A percentile compares a stretch with the other conserved stretches of the same genome.
phyloP scores from a whole-genome alignment of 345 rosid genomes.

The Lumnitzera racemosa region DNA sequence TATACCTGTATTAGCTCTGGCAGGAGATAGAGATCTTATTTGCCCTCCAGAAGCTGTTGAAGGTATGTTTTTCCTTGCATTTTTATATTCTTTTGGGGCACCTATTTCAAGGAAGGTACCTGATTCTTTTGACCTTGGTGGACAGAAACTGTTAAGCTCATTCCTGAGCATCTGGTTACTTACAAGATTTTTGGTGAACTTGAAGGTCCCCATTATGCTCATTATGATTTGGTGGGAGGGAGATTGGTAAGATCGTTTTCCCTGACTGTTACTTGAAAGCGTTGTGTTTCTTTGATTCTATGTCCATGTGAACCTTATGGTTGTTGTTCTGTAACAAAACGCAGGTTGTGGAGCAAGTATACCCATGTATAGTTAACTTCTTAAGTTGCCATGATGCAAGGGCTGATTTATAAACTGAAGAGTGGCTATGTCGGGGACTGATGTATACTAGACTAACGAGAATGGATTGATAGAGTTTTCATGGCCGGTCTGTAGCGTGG shows the following conservation, averaged over 20 bases:
- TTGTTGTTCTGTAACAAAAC: background rate
- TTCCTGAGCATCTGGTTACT: slow-evolving; percentile 47
- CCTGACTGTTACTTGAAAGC: background rate
- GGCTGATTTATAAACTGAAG: slow-evolving; percentile 9
- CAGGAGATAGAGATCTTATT: slow-evolving; percentile 87
- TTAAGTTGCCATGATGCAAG: slow-evolving; percentile 40
- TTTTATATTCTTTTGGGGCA: background rate
- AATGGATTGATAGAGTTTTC: background rate
- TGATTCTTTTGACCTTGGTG: slow-evolving; percentile 8
- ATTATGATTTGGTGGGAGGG: slow-evolving; percentile 76
- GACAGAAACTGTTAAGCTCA: slow-evolving; percentile 49
- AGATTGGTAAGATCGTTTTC: slow-evolving; percentile 37
- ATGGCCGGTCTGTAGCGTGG: too few species aligned
- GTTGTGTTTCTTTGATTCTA: slow-evolving; percentile 5
- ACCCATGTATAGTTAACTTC: slow-evolving; percentile 72
- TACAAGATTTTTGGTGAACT: slow-evolving; percentile 56
- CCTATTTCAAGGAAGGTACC: slow-evolving; percentile 1
- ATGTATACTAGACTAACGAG: background rate
- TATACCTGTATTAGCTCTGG: slow-evolving; percentile 81
- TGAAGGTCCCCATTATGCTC: slow-evolving; percentile 66
- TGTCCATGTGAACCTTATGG: slow-evolving; percentile 10
- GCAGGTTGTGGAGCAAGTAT: slow-evolving; percentile 90
- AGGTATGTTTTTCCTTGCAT: slow-evolving; percentile 29
- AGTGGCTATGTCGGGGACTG: slow-evolving; percentile 4
- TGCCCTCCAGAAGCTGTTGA: slow-evolving; percentile 93